phyloP scores from a whole-genome alignment of 176 grass and related monocot genomes.

The Dactylis glomerata region DNA sequence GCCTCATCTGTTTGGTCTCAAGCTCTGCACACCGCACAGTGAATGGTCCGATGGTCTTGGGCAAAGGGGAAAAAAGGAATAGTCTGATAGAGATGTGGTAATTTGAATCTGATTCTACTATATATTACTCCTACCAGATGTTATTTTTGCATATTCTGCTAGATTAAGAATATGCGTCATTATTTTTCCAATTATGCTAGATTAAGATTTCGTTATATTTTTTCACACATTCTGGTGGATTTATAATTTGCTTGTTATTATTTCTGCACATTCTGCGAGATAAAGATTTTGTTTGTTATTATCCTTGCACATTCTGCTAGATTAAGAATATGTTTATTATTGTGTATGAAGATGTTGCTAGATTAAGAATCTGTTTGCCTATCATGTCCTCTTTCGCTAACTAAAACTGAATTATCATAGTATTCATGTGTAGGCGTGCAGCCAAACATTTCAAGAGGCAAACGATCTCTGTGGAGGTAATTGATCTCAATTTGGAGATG shows the following conservation, averaged over 20 bases:
- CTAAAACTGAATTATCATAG: neutral
- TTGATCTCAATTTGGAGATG: neutral
- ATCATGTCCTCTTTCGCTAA: neutral
- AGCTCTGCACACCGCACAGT: neutral
- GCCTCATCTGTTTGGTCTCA: neutral
- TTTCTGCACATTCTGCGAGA: neutral
- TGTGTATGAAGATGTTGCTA: neutral
- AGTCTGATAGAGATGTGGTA: neutral
- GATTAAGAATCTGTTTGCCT: neutral
- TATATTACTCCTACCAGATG: neutral
- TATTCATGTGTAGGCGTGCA: neutral
- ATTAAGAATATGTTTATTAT: neutral
- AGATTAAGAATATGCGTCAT: neutral
- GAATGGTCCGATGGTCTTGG: neutral
- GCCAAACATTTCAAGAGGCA: neutral
- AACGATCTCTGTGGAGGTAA: neutral
- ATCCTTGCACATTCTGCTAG: neutral
- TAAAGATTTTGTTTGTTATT: neutral
- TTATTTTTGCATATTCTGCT: neutral
- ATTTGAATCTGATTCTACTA: neutral
- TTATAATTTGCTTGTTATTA: too few species aligned
- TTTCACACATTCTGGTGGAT: too few species aligned
- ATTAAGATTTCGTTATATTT: neutral
- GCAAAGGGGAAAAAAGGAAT: neutral
- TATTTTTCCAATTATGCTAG: neutral